These are phyloP conservation scores for Beauveria caledonica DNA, from an alignment of 2,329 filamentous ascomycete species.

Conservation along the genomic window DNA sequence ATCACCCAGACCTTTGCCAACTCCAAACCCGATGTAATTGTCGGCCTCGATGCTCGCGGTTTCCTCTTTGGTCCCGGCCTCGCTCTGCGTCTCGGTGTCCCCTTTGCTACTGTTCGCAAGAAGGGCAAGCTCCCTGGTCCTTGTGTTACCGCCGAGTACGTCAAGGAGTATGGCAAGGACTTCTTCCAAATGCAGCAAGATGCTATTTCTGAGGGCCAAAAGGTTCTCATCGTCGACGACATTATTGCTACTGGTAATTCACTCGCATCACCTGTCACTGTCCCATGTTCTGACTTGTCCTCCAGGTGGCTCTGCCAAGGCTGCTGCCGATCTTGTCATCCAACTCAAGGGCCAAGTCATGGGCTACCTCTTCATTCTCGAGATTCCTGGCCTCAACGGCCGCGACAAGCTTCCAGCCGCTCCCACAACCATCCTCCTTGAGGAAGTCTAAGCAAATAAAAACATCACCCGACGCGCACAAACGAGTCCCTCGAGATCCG, in stretches of 20 bases:
- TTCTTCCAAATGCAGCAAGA: conserved; percentile 93
- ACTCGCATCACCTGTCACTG: not conserved
- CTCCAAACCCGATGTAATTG: conserved; percentile 74
- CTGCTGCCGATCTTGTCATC: conserved; percentile 77
- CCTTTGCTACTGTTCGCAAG: conserved; percentile 92
- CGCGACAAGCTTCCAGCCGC: conserved; percentile 74
- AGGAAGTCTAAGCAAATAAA: conserved; percentile 31
- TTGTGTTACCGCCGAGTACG: conserved; percentile 74
- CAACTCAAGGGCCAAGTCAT: conserved; percentile 79
- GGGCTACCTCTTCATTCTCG: conserved; percentile 91
- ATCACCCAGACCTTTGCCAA: conserved; percentile 54
- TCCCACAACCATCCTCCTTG: conserved; percentile 76
- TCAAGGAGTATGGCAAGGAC: conserved; percentile 95
- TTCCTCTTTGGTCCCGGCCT: conserved; percentile 92
- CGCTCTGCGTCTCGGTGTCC: conserved; percentile 71
- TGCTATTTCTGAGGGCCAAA: conserved; percentile 76
- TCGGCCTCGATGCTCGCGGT: conserved; percentile 87
- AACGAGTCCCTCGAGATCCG: conserved; percentile 3
- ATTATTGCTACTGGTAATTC: conserved; percentile 92
- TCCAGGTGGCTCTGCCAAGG: conserved; percentile 80
- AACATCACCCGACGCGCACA: not conserved
- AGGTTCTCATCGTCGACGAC: conserved; percentile 89
- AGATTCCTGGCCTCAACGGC: conserved; percentile 88
- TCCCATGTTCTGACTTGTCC: not conserved
- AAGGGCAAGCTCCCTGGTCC: conserved; percentile 90